Base-by-base conservation (phyloP, 331 rosid genomes). In the Malus hybrid region DNA sequence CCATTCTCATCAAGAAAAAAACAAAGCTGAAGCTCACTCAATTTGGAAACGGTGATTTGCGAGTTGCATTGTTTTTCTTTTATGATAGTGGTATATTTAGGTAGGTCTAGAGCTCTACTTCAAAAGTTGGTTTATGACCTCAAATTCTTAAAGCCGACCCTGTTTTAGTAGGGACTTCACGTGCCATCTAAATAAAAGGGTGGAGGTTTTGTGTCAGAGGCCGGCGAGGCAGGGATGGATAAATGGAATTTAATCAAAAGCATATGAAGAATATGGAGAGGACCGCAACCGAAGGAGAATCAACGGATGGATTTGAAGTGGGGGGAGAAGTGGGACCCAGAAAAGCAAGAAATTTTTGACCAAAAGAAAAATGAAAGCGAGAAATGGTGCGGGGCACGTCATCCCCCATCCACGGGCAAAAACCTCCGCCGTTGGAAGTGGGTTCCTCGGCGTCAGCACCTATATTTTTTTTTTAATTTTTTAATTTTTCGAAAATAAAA, bases 371-470 rank as follows among this genome's bases (percentile, higher is more conserved):
- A 6, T 4, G 10, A 55, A 68, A 33, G 46, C 26, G 0, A 11
- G 22, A 55, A 33, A 13, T 58, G 78, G 84, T 79, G 88, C 84
- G 84, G 63, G 65, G 63, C 84, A 77, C 85, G 85, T 81, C 87
- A 83, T 72, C 82, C 64, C 58, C 32, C 78, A 44, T 72, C 76
- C 78, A 56, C 32, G 58, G 69, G 33, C 76, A 39, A 6, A 65
- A 77, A 11, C 72, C 79, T 82, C 84, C 83, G 53, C 84, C 84
- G 34, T 65, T 10, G 68, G 82, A 73, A 85, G 82, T 85, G 86
- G 86, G 86, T 70, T 79, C 88, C 88, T 73, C 82, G 88, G 74
- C 86, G 82, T 79, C 73, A 74, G 68, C 81, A 85, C 80, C 66
- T 5, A 22, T 64, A 20, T 34, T 7, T 52, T 30, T 42, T 30